Evolutionary conservation across 2,329 filamentous ascomycete genomes (phyloP).

Genomic region (Xylaria sp.): DNA sequence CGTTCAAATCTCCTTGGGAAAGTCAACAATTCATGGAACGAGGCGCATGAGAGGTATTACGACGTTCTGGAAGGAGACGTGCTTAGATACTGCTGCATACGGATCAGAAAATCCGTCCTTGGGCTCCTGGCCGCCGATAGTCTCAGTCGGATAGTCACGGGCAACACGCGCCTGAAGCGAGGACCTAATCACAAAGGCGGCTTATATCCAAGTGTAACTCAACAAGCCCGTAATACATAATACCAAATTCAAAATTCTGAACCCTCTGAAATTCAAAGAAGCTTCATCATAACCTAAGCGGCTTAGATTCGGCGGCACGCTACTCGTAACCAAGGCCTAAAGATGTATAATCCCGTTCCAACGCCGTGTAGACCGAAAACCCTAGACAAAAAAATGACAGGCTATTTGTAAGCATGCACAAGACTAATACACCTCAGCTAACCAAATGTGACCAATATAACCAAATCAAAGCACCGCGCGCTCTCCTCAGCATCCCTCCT

Average conservation of each 20-base stretch:
- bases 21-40: neutral
- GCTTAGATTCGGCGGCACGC: neutral
- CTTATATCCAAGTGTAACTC: neutral
- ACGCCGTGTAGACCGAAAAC: neutral
- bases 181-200: neutral
- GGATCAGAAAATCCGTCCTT: neutral
- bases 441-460: neutral
- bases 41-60: neutral
- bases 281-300: neutral
- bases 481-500: conserved; percentile 55
- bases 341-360: neutral
- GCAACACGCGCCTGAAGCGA: neutral
- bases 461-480: neutral
- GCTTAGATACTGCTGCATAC: neutral
- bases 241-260: neutral
- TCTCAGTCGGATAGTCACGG: neutral
- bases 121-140: neutral
- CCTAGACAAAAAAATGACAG: no score
- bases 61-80: neutral
- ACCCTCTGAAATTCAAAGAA: neutral
- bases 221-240: neutral
- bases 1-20: no score
- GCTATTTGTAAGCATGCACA: no score
- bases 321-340: neutral
- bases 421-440: no score